Evolutionary conservation across 495 filamentous ascomycete genomes (phyloP), one percentile per base, ranked within the genome.

Genomic region (Tetracladium marchalianum): DNA sequence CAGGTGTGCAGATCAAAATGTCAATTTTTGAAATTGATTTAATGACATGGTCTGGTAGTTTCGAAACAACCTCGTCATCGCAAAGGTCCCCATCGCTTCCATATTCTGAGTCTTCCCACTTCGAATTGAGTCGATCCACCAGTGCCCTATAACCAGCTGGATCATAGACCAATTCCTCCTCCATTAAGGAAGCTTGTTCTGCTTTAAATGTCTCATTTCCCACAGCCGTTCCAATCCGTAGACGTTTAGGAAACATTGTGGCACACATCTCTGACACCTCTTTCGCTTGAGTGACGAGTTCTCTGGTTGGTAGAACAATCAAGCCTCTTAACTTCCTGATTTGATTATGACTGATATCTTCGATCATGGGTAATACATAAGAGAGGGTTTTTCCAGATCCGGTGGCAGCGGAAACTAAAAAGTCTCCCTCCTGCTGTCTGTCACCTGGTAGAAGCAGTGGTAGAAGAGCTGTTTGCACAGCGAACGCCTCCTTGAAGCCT

Each of bases 351-450:
- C 78, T 75, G 35, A 97, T 62, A n/a, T 77, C 73, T 34, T 86
- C 77, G 12, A 95, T 66, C 52, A 96, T 75, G 0, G 90, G 90
- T n/a, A 96, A 68, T 1, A 88, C 72, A 51, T 97, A 97, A 5
- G 90, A 81, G 2, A 97, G 65, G 0, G 90, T 97, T 59, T 97
- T 97, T 39, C 90, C 90, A 0, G 90, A 96, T 4, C 90, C 90
- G 1, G 90, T 97, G 3, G 87, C 78, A 0, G 90, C 90, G 16
- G 87, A 88, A 12, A 97, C 76, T 42, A 92, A 84, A 6, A 97
- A 50, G 64, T 97, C 90, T 2, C 87, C 84, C 2, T 70, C 62
- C 45, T 71, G 12, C 62, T 66, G 35, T 75, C 60, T 12, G 63
- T 60, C 0, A 73, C 73, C 11, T 7, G 82, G 75, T 0, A 90